Percentiles rank a stretch among this genome's conserved stretches.
phyloP scores from a whole-genome alignment of 2,329 filamentous ascomycete genomes.

The Claviceps quebecensis region DNA sequence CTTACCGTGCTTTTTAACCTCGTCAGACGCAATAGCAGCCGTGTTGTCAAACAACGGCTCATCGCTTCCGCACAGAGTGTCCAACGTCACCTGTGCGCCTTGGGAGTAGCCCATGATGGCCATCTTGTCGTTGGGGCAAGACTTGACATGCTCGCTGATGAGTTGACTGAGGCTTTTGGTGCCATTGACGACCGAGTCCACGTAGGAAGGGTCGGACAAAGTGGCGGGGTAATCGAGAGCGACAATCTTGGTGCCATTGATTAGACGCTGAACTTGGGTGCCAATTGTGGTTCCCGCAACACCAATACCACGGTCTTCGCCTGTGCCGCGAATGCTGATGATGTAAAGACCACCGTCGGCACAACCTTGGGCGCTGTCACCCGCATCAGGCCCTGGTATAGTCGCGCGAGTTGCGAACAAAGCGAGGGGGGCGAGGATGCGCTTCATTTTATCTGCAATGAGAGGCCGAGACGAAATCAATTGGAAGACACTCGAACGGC shows the following conservation, averaged over 20 bases:
- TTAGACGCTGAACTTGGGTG: conserved; percentile 15
- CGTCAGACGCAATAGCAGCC: conserved; percentile 12
- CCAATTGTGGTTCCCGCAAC: conserved; percentile 18
- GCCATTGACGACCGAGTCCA: conserved; percentile 21
- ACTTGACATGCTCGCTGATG: conserved; percentile 18
- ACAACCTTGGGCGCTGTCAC: conserved; percentile 16
- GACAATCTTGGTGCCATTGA: conserved; percentile 21
- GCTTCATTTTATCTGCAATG: conserved; percentile 3
- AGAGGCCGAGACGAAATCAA: not conserved
- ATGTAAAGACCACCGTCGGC: conserved; percentile 25
- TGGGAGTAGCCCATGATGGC: conserved; percentile 29
- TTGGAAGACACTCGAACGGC: too few species aligned
- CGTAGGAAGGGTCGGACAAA: conserved; percentile 18
- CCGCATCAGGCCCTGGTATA: conserved; percentile 13
- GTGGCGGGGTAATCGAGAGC: conserved; percentile 26
- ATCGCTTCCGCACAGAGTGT: conserved; percentile 24
- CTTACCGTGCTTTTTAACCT: conserved; percentile 21
- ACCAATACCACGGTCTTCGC: conserved; percentile 21
- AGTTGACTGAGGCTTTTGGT: conserved; percentile 16
- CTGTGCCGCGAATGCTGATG: conserved; percentile 25
- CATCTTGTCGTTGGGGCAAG: conserved; percentile 25
- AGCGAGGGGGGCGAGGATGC: conserved; percentile 5
- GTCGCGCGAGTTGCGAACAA: conserved; percentile 8
- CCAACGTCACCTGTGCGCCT: conserved; percentile 25
- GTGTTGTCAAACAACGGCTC: conserved; percentile 15